Percentiles rank a stretch among this genome's conserved stretches.
phyloP scores from a whole-genome alignment of 2,329 filamentous ascomycete genomes.

The Talaromyces albobiverticillius region DNA sequence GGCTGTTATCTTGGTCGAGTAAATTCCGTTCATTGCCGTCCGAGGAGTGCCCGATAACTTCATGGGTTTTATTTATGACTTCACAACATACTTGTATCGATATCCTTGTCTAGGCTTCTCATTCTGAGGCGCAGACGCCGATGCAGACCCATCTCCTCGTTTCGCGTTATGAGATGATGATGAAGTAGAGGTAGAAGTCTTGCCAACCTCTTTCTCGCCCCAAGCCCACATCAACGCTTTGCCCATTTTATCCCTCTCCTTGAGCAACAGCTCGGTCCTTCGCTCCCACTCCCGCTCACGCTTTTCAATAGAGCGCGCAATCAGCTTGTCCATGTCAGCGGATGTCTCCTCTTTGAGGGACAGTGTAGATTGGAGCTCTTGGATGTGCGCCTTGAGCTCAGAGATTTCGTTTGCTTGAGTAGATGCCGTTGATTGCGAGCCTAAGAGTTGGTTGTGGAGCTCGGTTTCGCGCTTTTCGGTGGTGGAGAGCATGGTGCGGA shows the following conservation, averaged over 20 bases:
- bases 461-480: slow-evolving; percentile 35
- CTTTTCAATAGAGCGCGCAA: slow-evolving; percentile 39
- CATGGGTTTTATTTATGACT: no score
- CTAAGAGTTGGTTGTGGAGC: slow-evolving; percentile 30
- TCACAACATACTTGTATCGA: slow-evolving; percentile 35
- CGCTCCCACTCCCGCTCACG: slow-evolving; percentile 44
- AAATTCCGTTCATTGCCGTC: no score
- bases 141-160: not conserved
- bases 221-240: slow-evolving; percentile 39
- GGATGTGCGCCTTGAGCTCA: slow-evolving; percentile 30
- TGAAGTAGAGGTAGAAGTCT: slow-evolving; percentile 19
- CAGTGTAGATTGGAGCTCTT: slow-evolving; percentile 32
- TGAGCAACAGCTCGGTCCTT: slow-evolving; percentile 38
- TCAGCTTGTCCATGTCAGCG: slow-evolving; percentile 36
- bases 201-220: slow-evolving; percentile 40
- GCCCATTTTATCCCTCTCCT: slow-evolving; percentile 39
- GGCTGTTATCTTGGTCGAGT: no score
- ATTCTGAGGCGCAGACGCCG: not conserved
- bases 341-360: slow-evolving; percentile 40
- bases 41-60: no score
- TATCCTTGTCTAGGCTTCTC: slow-evolving; percentile 33
- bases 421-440: slow-evolving; percentile 22
- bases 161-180: not conserved
- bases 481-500: slow-evolving; percentile 31
- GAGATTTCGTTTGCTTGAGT: slow-evolving; percentile 26